A percentile compares a stretch with the other conserved stretches of the same genome.
Conservation (phyloP, 371 early-diverging fungal genomes). For the Mycotypha africana region DNA sequence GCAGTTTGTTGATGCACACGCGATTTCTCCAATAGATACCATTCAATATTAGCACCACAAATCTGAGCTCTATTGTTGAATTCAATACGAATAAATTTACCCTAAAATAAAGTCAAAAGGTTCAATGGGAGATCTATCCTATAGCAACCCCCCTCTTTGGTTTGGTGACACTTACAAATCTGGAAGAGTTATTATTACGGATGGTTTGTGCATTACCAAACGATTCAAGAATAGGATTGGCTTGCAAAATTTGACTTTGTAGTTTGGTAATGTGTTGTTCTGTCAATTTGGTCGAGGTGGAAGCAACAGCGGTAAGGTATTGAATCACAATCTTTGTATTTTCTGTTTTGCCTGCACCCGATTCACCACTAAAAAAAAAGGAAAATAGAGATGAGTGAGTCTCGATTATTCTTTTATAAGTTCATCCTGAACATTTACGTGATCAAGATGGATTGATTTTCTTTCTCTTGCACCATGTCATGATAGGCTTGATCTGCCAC, state of each 20-base stretch:
- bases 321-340: slow-evolving; percentile 99
- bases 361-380: slow-evolving; percentile 81
- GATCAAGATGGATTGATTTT: slow-evolving; percentile 99
- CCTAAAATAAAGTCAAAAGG: slow-evolving; percentile 41
- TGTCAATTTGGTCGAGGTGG: slow-evolving; percentile 8
- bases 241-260: slow-evolving; percentile 93
- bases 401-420: too few species aligned
- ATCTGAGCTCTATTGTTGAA: slow-evolving; percentile 90
- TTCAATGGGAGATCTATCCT: not conserved
- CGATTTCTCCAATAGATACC: slow-evolving; percentile 98
- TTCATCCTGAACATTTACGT: slow-evolving; percentile 75
- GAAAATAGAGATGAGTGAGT: not conserved
- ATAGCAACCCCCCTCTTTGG: too few species aligned
- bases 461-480: slow-evolving; percentile 90
- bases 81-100: slow-evolving; percentile 99
- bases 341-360: slow-evolving; percentile 99
- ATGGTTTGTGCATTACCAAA: slow-evolving; percentile 99
- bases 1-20: slow-evolving; percentile 91
- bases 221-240: slow-evolving; percentile 98
- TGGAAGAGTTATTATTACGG: slow-evolving; percentile 99
- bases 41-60: slow-evolving; percentile 96
- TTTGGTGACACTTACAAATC: slow-evolving; percentile 92
- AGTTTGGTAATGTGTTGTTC: slow-evolving; percentile 43
- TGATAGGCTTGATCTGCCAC: slow-evolving; percentile 95
- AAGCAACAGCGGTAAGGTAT: slow-evolving; percentile 91